These are phyloP conservation scores for Musa schizocarpa DNA, from an alignment of 176 grass and related monocot species.

Conservation along the genomic window DNA sequence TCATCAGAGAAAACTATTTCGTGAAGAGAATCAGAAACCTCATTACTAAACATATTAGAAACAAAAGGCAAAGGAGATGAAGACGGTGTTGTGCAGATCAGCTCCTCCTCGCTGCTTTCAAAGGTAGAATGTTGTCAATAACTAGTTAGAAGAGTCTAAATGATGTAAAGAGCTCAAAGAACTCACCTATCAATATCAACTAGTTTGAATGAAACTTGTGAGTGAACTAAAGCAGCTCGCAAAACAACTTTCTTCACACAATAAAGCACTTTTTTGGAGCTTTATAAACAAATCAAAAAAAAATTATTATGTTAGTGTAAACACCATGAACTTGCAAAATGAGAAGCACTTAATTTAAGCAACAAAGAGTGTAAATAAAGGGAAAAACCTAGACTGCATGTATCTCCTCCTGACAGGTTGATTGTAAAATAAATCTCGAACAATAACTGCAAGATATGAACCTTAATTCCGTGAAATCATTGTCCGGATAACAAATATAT, in stretches of 20 bases:
- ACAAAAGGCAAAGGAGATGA: slow-evolving; percentile 56
- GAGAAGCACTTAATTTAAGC: slow-evolving; percentile 4
- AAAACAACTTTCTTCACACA: slow-evolving; percentile 72
- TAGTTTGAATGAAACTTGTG: slow-evolving; percentile 75
- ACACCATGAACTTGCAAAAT: slow-evolving; percentile 22
- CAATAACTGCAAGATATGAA: slow-evolving; percentile 57
- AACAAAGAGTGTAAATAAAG: slow-evolving; percentile 6
- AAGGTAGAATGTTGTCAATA: slow-evolving; percentile 23
- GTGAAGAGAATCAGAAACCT: slow-evolving; percentile 62
- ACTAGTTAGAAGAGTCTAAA: neutral
- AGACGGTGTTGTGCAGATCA: slow-evolving; percentile 46
- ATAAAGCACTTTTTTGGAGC: slow-evolving; percentile 63
- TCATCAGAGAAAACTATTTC: slow-evolving; percentile 62
- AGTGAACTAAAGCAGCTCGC: slow-evolving; percentile 64
- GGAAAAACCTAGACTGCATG: slow-evolving; percentile 64
- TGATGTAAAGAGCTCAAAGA: neutral
- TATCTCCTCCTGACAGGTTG: slow-evolving; percentile 91
- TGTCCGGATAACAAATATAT: slow-evolving; percentile 5
- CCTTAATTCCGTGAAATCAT: neutral
- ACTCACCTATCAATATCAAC: slow-evolving; percentile 67
- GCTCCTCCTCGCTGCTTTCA: slow-evolving; percentile 57
- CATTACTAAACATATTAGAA: slow-evolving; percentile 62
- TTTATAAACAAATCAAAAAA: slow-evolving; percentile 33
- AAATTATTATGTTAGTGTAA: slow-evolving; percentile 18
- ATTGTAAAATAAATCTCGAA: slow-evolving; percentile 86